Base-by-base conservation (phyloP, 257 asterid genomes). In the Nicotiana paniculata region DNA sequence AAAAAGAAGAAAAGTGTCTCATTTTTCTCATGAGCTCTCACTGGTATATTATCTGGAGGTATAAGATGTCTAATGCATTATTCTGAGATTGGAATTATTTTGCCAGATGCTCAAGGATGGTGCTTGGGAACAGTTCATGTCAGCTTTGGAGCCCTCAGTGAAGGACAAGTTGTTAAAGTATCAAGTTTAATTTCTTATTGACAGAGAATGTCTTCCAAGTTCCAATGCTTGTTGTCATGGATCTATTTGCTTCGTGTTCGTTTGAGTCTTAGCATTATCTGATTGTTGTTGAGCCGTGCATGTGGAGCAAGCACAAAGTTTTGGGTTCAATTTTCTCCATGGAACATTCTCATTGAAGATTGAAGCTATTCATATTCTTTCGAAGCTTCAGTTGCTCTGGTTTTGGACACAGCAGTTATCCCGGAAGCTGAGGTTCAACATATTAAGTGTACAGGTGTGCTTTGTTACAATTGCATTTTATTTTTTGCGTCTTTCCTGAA, bases 51-150 rank as follows among this genome's bases (percentile, higher is more conserved):
- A 9, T 51, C 54, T 51, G 58, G 79, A 43, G 80, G 80, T 51
- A 75, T 48, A 51, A 51, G 43, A 48, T 66, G n/a, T 43, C 43
- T 62, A 61, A 57, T 59, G 24, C 15, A 57, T 77, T 72, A 16
- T 81, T 57, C 61, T 66, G 55, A 63, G 17, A 35, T 32, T 46
- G 76, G 85, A 30, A 51, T 69, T 75, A 35, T 59, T 77, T 83
- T 82, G 68, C 51, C 95, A 96, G 99, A 92, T 96, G 97, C 97
- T 96, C 55, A 85, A 89, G 83, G 86, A 88, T 69, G 97, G 95
- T 84, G 93, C 90, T 51, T 96, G 99, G 99, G 98, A 96, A 79
- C 99, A 93, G 77, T 92, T 90, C 88, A 88, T 94, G 94, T 90
- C 93, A 30, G 87, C 93, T 30, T 87, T 96, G 93, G 98, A 93